phyloP scores from a whole-genome alignment of 768 basidiomycete species.

The Coprinopsis cinerea region DNA sequence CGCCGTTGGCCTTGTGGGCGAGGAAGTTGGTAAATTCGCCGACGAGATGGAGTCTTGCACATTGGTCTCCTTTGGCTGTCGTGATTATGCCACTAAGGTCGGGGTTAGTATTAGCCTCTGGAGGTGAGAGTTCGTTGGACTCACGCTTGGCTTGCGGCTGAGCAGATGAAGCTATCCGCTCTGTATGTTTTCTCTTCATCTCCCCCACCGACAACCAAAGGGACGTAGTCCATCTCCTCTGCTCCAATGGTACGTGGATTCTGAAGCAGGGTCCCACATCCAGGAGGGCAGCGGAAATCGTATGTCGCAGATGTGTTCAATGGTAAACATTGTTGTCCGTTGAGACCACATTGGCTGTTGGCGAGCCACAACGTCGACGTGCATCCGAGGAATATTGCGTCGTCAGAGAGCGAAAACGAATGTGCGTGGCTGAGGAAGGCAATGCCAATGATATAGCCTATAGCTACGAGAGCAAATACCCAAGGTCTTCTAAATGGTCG shows the following conservation, averaged over 20 bases:
- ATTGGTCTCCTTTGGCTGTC: constrained; percentile 69
- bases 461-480: constrained; percentile 49
- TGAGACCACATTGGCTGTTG: constrained; percentile 67
- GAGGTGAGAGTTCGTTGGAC: constrained; percentile 19
- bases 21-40: constrained; percentile 70
- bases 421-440: constrained; percentile 70
- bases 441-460: constrained; percentile 64
- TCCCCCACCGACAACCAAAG: constrained; percentile 83
- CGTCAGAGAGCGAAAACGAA: constrained; percentile 32
- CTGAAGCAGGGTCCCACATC: constrained; percentile 60
- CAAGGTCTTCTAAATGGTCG: constrained; percentile 45
- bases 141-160: constrained; percentile 77
- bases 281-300: constrained; percentile 79
- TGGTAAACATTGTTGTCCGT: constrained; percentile 61
- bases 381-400: constrained; percentile 40
- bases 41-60: constrained; percentile 60
- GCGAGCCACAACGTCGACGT: constrained; percentile 66
- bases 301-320: constrained; percentile 50
- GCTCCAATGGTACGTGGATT: constrained; percentile 73
- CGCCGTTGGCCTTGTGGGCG: constrained; percentile 51
- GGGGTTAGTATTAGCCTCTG: constrained; percentile 5
- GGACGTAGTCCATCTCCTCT: constrained; percentile 57
- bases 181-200: constrained; percentile 68
- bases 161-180: constrained; percentile 81
- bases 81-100: constrained; percentile 54